Evolutionary conservation across 495 filamentous ascomycete species (phyloP), one percentile per base, ranked within the genome.

Genomic region (Astrothelium macrocarpum): DNA sequence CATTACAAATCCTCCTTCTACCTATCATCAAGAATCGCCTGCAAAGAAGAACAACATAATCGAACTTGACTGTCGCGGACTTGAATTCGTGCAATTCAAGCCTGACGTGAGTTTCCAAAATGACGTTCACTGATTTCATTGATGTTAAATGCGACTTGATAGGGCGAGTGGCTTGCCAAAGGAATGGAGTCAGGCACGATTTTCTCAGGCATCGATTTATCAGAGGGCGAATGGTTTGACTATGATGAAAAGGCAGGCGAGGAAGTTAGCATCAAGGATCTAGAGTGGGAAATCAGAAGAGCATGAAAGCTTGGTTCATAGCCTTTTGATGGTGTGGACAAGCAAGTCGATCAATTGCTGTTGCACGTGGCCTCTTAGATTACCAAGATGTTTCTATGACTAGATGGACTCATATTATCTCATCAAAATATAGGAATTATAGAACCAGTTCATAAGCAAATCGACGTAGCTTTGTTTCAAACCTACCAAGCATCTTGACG

Each of bases 61-160:
- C 39, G 86, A 90, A 69, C 85, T 98, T 62, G 94, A 97, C 77
- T 97, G 94, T 76, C 84, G 94, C 60, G 94, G 94, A 4, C 79
- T 97, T 5, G 94, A 98, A 73, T 97, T 98, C 68, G 84, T 81
- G 0, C 87, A 92, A 58, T 98, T 97, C 74, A 89, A 85, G 68
- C 80, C 92, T 34, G 92, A 96, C 74, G 91, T 95, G 73, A 34
- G 71, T 67, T 81, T 64, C 11, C 39, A 36, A 49, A 7, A 32
- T 58, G 32, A 34, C 29, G n/a, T 59, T 25, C 53, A 16, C 42
- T 39, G 16, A 29, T 49, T 20, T 5, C 59, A 31, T 46, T 58
- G 31, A 2, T 23, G 31, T 31, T 43, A n/a, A 56, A n/a, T 23
- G 16, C 12, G 12, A 23, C 43, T 32, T 39, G 61, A 16, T 56